Evolutionary conservation across 306 rosid species (phyloP).

Genomic region (Castanea crenata): DNA sequence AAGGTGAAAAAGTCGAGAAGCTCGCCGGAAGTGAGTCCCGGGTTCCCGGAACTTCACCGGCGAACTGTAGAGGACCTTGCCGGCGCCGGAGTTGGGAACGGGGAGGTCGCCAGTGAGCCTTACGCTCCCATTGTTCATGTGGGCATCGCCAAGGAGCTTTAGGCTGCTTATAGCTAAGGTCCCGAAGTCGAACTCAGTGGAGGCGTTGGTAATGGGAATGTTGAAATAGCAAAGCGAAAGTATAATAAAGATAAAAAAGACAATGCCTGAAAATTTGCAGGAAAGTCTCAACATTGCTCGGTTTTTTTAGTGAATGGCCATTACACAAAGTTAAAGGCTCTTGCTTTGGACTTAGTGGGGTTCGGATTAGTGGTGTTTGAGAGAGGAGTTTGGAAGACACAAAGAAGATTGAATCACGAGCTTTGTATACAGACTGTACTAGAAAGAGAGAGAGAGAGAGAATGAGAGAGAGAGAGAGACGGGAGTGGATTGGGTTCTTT

Average conservation of each 20-base stretch:
- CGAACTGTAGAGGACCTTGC: conserved; percentile 64
- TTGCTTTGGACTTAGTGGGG: too few relatives aligned
- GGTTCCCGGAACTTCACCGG: conserved; percentile 74
- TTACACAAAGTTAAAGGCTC: background rate
- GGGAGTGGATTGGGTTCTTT: conserved; percentile 22
- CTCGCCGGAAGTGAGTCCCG: conserved; percentile 38
- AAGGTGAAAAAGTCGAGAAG: conserved; percentile 87
- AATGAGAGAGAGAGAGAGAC: conserved; percentile 20
- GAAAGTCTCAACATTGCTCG: conserved; percentile 48
- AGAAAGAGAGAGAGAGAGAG: background rate
- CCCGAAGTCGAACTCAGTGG: conserved; percentile 77
- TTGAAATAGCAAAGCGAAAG: background rate
- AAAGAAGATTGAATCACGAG: conserved; percentile 29
- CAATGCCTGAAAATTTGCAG: background rate
- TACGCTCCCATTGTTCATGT: conserved; percentile 76
- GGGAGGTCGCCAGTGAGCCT: conserved; percentile 87
- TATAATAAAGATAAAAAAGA: conserved; percentile 1
- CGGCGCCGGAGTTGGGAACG: conserved; percentile 85
- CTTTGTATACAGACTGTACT: too few relatives aligned
- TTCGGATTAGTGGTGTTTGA: conserved; percentile 8
- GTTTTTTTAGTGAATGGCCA: conserved; percentile 22
- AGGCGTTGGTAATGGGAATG: conserved; percentile 2
- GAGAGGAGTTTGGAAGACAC: conserved; percentile 9
- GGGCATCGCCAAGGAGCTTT: conserved; percentile 92
- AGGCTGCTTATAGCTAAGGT: conserved; percentile 63